phyloP scores from a whole-genome alignment of 2,329 filamentous ascomycete genomes.

The Pestalotiopsis sp. region DNA sequence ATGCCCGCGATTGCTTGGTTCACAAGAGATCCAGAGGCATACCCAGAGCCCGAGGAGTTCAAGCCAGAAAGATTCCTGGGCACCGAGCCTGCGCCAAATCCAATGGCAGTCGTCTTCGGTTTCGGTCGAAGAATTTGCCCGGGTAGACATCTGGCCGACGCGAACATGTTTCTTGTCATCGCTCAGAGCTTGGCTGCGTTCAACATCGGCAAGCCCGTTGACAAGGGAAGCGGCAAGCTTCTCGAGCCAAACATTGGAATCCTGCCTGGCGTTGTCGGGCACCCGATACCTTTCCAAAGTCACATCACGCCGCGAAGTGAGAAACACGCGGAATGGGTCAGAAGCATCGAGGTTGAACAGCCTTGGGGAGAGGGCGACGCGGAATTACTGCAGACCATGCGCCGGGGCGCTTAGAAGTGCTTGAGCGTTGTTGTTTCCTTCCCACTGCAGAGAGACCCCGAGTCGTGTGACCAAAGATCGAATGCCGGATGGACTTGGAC shows the following conservation, averaged over 20 bases:
- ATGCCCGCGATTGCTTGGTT: not conserved
- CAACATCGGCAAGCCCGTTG: conserved; percentile 36
- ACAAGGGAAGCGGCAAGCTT: conserved; percentile 35
- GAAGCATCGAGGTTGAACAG: conserved; percentile 17
- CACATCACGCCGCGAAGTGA: conserved; percentile 24
- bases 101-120: conserved; percentile 13
- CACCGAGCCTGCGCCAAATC: conserved; percentile 8
- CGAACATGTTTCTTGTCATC: conserved; percentile 15
- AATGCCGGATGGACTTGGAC: not conserved
- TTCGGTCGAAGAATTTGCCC: conserved; percentile 18
- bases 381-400: not conserved
- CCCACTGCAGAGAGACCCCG: not conserved
- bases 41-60: conserved; percentile 14
- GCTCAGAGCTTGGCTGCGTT: conserved; percentile 43
- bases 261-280: conserved; percentile 23
- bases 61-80: conserved; percentile 19
- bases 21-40: conserved; percentile 13
- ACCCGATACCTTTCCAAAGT: conserved; percentile 22
- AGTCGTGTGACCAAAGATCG: not conserved
- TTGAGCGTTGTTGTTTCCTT: not conserved
- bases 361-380: conserved; percentile 19
- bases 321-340: conserved; percentile 25
- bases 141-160: conserved; percentile 15
- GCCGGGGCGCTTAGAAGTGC: not conserved
- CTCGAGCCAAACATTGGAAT: conserved; percentile 10